Base-by-base conservation (phyloP, 257 asterid species). In the Solanum bulbocastanum region DNA sequence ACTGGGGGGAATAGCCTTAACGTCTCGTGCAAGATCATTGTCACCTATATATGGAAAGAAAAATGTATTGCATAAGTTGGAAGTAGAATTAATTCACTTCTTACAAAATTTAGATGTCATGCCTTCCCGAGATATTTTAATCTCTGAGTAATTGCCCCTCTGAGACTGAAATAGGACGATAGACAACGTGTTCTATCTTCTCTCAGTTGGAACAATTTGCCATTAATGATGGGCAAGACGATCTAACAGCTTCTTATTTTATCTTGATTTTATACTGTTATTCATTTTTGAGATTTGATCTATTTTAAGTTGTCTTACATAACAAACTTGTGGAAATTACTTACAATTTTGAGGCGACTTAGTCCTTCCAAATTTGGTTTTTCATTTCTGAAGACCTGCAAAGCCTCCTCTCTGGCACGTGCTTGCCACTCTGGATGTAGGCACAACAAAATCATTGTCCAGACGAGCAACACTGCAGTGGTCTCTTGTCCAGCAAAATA, bases 401-500 rank as follows among this genome's bases (percentile, higher is more conserved):
- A 83, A 9, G 88, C 89, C 87, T 92, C 94, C 46, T 91, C 90
- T 58, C 92, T 86, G 12, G 92, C 92, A 5, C 72, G 40, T 1
- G 20, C 65, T 79, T 92, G 97, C 93, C 94, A 94, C 86, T 79
- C 84, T 5, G 33, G 65, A 44, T 79, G 65, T 52, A 20, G 1
- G 39, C 84, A 8, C 23, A 94, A 71, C 22, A 92, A 84, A 88
- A 94, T 73, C 91, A 94, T 11, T 10, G 96, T 88, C 98, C 98
- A 94, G 0, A 91, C 90, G 22, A 94, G 93, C 84, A 93, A 85
- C 13, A 74, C 71, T 0, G 95, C 88, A 6, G 95, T 94, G 5
- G 94, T 93, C 58, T 94, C 98, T 79, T 94, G 95, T 6, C 95
- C 93, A 4, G 93, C 93, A 68, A 91, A 92, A 84, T 92, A 90